Evolutionary conservation across 225 moss, liverwort and hornwort genomes (phyloP), one percentile per base, ranked within the genome.

Genomic region (Pleurozium schreberi): DNA sequence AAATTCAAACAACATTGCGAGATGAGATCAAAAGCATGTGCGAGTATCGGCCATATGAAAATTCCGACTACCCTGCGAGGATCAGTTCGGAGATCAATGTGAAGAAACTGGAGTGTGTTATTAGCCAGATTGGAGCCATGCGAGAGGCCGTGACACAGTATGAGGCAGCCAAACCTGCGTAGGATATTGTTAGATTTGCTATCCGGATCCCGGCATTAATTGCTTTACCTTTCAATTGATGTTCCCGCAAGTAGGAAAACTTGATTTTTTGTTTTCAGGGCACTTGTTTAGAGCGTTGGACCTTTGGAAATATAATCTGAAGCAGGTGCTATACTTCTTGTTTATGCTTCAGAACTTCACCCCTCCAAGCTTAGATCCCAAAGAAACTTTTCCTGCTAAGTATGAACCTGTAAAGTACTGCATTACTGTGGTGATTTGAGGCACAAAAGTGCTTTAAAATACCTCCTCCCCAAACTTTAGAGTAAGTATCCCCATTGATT

Each of bases 21-120:
- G 97, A 97, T 43, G 97, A 97, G 85, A 97, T 98, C 79, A 97
- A 96, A 90, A 96, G 96, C 92, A 95, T 96, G 95, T 98, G 97
- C 75, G 96, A 97, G 86, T 96, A 96, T 88, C 93, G 98, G 43
- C 97, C 95, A n/a, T 97, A 95, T 86, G 98, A 98, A 75, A 93
- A 96, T 68, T 95, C 95, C 17, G 95, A 95, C 80, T 97, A 95
- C 82, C 94, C 95, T 86, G 96, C 96, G 22, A 93, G 97, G 84
- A 94, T 90, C 88, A 91, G 93, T 64, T 94, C 96, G 58, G 96
- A 98, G 92, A n/a, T n/a, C n/a, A n/a, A n/a, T n/a, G n/a, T n/a
- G n/a, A n/a, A n/a, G n/a, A n/a, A n/a, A n/a, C n/a, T n/a, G n/a
- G n/a, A n/a, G n/a, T n/a, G n/a, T n/a, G n/a, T n/a, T n/a, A n/a